Conservation (phyloP, 2,329 filamentous ascomycete species). For the Penicillium brevicompactum region DNA sequence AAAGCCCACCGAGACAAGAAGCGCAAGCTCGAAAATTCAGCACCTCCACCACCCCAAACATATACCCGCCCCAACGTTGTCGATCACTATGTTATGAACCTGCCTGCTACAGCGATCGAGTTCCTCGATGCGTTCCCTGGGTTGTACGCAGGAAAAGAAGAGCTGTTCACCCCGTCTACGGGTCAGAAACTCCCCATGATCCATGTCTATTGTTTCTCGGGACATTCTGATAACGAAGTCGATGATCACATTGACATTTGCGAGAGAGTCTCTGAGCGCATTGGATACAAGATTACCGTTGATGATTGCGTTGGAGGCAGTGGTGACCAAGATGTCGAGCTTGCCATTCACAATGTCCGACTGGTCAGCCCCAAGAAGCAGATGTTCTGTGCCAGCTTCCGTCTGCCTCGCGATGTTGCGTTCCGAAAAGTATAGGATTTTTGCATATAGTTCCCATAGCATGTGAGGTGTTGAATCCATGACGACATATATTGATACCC, state of each 20-base stretch:
- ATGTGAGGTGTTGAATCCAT: conserved; percentile 18
- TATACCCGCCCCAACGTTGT: conserved; percentile 66
- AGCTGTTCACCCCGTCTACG: conserved; percentile 65
- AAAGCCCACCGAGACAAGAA: conserved; percentile 39
- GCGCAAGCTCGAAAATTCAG: conserved; percentile 19
- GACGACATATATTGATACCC: conserved; percentile 21
- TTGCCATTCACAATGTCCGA: conserved; percentile 67
- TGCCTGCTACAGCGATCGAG: conserved; percentile 83
- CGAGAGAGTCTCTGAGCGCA: conserved; percentile 63
- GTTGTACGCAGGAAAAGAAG: conserved; percentile 72
- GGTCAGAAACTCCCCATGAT: conserved; percentile 71
- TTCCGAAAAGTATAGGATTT: conserved; percentile 53
- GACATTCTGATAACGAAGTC: conserved; percentile 74
- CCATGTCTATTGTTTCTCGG: conserved; percentile 93
- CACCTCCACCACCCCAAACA: conserved; percentile 27
- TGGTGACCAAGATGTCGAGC: conserved; percentile 61
- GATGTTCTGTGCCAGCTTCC: conserved; percentile 96
- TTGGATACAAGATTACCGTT: conserved; percentile 61
- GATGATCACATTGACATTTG: conserved; percentile 64
- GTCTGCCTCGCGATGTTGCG: conserved; percentile 78
- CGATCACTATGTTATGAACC: conserved; percentile 97
- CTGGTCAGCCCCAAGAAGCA: conserved; percentile 91
- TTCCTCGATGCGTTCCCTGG: conserved; percentile 80
- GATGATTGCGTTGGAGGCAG: conserved; percentile 52
- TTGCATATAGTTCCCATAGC: conserved; percentile 10